Percentiles rank a stretch among this genome's conserved stretches.
Conservation (phyloP, 306 rosid species). For the Vigna mungo region DNA sequence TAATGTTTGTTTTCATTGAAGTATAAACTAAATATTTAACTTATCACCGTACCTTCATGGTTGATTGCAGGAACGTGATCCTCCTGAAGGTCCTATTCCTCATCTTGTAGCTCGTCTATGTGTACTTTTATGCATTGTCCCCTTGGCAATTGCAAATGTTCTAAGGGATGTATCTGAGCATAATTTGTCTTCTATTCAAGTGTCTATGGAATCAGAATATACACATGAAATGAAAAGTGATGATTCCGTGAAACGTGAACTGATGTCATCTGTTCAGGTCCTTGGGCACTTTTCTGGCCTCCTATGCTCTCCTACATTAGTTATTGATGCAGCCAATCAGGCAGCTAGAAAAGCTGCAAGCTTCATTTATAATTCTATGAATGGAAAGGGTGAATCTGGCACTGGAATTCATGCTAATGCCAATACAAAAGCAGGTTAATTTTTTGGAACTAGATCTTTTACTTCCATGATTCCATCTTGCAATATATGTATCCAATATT, state of each 20-base stretch:
- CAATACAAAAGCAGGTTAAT: constrained; percentile 58
- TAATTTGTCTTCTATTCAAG: constrained; percentile 44
- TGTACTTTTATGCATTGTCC: constrained; percentile 71
- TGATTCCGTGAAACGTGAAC: constrained; percentile 55
- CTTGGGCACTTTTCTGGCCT: constrained; percentile 79
- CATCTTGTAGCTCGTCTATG: constrained; percentile 79
- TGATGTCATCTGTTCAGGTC: constrained; percentile 69
- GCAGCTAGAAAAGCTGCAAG: constrained; percentile 71
- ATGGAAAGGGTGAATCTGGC: constrained; percentile 55
- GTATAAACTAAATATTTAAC: constrained; percentile 35
- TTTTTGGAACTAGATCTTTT: constrained; percentile 31
- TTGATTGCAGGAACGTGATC: constrained; percentile 77
- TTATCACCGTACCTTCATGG: constrained; percentile 32
- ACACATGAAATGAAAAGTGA: constrained; percentile 48
- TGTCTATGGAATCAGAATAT: constrained; percentile 44
- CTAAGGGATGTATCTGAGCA: constrained; percentile 55
- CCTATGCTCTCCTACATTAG: constrained; percentile 73
- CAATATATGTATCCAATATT: constrained; percentile 22
- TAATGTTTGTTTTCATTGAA: constrained; percentile 39
- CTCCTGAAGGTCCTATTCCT: constrained; percentile 83
- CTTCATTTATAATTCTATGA: constrained; percentile 56
- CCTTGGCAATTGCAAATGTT: constrained; percentile 69
- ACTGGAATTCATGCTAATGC: constrained; percentile 52
- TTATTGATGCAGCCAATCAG: constrained; percentile 67
- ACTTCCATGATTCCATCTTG: constrained; percentile 34